A percentile compares a stretch with the other conserved stretches of the same genome.
Evolutionary conservation across 257 asterid genomes (phyloP).

Genomic region (Solanum neorickii): DNA sequence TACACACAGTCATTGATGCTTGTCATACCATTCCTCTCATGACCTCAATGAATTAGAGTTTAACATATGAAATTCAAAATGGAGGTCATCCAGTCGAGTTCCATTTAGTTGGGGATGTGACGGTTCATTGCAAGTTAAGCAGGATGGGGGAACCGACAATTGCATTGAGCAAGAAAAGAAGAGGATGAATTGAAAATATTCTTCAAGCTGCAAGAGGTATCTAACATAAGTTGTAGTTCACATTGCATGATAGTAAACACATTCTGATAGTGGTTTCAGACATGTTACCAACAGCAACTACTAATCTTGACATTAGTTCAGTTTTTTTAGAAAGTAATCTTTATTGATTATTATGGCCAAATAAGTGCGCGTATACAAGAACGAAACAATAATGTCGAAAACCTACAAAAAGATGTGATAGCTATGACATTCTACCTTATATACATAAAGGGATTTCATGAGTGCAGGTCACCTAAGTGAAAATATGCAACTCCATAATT

Average conservation of each 20-base stretch:
- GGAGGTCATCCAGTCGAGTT: not conserved
- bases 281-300: not conserved
- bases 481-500: not conserved
- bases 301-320: not conserved
- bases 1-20: not conserved
- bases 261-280: not conserved
- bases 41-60: not conserved
- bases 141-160: not conserved
- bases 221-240: not conserved
- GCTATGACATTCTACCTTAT: not conserved
- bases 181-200: not conserved
- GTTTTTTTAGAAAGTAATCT: not conserved
- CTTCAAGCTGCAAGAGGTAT: not conserved
- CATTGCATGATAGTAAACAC: not conserved
- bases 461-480: not conserved
- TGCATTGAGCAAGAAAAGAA: not conserved
- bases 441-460: not conserved
- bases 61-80: not conserved
- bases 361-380: not conserved
- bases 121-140: not conserved
- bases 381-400: not conserved
- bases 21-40: not conserved
- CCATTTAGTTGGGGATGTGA: not conserved
- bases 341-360: not conserved
- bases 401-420: not conserved